Base-by-base conservation (phyloP, 345 rosid species). In the Murraya paniculata region DNA sequence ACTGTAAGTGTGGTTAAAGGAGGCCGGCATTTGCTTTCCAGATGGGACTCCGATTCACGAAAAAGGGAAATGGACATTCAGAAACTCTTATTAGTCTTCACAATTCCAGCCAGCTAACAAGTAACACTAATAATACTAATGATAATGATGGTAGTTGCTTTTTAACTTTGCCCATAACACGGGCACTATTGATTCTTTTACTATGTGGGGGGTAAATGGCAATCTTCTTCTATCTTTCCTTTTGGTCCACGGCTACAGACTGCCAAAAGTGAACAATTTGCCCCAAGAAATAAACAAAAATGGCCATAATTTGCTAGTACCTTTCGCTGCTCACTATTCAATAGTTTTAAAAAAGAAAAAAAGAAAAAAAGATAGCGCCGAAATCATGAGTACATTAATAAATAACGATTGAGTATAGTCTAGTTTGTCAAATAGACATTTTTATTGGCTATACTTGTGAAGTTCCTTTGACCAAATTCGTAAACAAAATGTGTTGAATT, bases 21-120 rank as follows among this genome's bases (percentile, higher is more conserved):
- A 74, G 55, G 80, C 58, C 72, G 72, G 83, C 57, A 19, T 70
- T 83, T 78, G 85, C 86, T 83, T 87, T 87, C 84, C 85, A 85
- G 86, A 50, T 73, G 82, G 87, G 83, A 69, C 35, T 68, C 19
- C 48, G 36, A 66, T 66, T 64, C 76, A 35, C 38, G 13, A 24
- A 19, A 24, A 21, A 53, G 0, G 61, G 27, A 8, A 68, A 78
- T 64, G 39, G 18, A 24, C 62, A 9, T 13, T 25, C 6, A 50
- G 27, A 68, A 25, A n/a, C 68, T 36, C 38, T 82, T 78, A 7
- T 61, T 61, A 71, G 21, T 5, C 57, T 53, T 53, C 18, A 18
- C 22, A 80, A 75, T 80, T 50, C 21, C 35, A 78, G 84, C 75
- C 85, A 82, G 60, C 80, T 76, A 75, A 61, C 81, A 75, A 50